These are phyloP conservation scores for Zizania latifolia DNA, from an alignment of 176 grass and related monocot genomes.

Conservation along the genomic window DNA sequence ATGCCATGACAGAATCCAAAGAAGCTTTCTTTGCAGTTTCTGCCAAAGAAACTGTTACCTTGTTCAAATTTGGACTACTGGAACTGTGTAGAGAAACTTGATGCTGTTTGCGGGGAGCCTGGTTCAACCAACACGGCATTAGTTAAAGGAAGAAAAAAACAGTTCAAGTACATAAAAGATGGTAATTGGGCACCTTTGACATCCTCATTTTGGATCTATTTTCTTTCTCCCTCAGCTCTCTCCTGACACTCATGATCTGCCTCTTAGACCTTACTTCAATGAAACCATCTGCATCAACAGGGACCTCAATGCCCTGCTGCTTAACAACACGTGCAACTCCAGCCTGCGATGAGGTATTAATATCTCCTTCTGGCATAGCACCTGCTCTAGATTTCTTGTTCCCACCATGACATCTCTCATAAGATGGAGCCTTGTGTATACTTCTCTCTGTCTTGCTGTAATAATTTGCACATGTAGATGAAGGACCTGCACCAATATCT, in stretches of 20 bases:
- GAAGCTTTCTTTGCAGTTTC: constrained; percentile 34
- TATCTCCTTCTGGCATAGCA: constrained; percentile 40
- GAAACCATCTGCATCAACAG: constrained; percentile 95
- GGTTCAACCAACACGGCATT: constrained; percentile 21
- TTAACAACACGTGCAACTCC: constrained; percentile 72
- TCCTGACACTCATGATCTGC: constrained; percentile 87
- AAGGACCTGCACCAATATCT: constrained; percentile 29
- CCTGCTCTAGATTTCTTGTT: constrained; percentile 37
- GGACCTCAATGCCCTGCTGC: constrained; percentile 81
- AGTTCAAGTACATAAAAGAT: constrained; percentile 28
- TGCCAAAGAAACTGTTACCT: constrained; percentile 23
- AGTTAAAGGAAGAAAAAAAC: neutral
- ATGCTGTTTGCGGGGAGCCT: constrained; percentile 69
- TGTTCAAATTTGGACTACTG: constrained; percentile 44
- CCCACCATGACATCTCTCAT: constrained; percentile 42
- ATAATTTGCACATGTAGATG: constrained; percentile 30
- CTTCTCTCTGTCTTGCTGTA: constrained; percentile 36
- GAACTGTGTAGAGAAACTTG: constrained; percentile 33
- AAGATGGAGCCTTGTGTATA: constrained; percentile 34
- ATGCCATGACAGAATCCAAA: constrained; percentile 22
- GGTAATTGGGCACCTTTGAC: constrained; percentile 54
- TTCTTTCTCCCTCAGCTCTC: constrained; percentile 94
- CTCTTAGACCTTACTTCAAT: constrained; percentile 98
- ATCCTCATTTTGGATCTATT: constrained; percentile 77
- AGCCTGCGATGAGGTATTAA: constrained; percentile 43